phyloP scores from a whole-genome alignment of 768 basidiomycete genomes.

The Boletus rex-veris region DNA sequence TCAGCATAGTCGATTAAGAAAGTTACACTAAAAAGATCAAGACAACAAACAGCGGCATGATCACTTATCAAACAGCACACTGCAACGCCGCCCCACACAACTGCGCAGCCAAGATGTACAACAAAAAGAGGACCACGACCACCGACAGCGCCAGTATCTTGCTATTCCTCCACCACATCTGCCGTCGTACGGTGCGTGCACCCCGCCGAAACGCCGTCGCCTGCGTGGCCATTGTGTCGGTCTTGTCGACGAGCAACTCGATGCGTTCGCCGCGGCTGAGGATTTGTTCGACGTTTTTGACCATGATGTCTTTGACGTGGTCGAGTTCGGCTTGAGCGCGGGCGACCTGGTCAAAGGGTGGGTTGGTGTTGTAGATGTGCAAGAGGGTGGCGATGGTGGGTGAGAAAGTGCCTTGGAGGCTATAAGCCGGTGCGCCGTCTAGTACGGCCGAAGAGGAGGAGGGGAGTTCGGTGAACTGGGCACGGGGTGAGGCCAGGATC shows the following conservation, averaged over 20 bases:
- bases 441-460: conserved; percentile 58
- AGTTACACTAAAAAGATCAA: conserved; percentile 11
- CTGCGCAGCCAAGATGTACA: conserved; percentile 84
- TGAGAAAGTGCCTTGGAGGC: conserved; percentile 69
- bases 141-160: conserved; percentile 65
- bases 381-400: conserved; percentile 70
- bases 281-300: conserved; percentile 97
- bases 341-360: conserved; percentile 83
- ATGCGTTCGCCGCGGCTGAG: conserved; percentile 92
- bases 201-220: conserved; percentile 91
- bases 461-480: conserved; percentile 58
- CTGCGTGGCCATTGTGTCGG: conserved; percentile 91
- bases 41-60: not conserved
- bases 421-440: conserved; percentile 49
- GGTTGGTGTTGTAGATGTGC: conserved; percentile 85
- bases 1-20: not conserved
- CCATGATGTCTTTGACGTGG: conserved; percentile 96
- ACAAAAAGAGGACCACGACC: conserved; percentile 66
- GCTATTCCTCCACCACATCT: conserved; percentile 89
- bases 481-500: not conserved
- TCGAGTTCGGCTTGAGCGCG: conserved; percentile 87
- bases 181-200: conserved; percentile 73
- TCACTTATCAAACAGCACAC: conserved; percentile 38
- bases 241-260: conserved; percentile 95
- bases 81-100: conserved; percentile 84